Conservation (phyloP, 2,329 filamentous ascomycete genomes). For the Ceratocystis variospora region DNA sequence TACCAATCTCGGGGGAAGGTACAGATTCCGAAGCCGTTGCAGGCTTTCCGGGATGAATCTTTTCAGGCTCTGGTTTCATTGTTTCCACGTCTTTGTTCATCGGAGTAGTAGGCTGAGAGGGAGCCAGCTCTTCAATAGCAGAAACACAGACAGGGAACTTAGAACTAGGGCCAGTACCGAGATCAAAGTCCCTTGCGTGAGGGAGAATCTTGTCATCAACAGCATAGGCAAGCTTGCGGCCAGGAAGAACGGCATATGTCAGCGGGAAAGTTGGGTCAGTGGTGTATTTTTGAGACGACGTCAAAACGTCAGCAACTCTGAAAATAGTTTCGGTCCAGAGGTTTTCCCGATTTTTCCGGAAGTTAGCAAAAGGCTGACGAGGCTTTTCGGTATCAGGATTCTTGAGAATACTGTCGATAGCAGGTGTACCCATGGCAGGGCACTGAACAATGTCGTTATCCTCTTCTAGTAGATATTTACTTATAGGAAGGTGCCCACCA, state of each 20-base stretch:
- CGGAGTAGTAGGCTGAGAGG: neutral
- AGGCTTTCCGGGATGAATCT: neutral
- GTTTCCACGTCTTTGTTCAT: neutral
- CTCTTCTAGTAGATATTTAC: slow-evolving; percentile 19
- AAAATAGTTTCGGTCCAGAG: slow-evolving; percentile 15
- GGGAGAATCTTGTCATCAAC: slow-evolving; percentile 16
- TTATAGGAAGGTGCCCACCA: slow-evolving; percentile 11
- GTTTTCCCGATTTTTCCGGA: slow-evolving; percentile 7
- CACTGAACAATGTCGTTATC: slow-evolving; percentile 17
- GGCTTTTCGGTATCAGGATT: slow-evolving; percentile 4
- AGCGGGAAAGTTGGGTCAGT: slow-evolving; percentile 14
- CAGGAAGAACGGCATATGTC: slow-evolving; percentile 14
- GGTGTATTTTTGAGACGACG: slow-evolving; percentile 14
- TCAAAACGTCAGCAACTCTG: slow-evolving; percentile 15
- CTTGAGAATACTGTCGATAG: slow-evolving; percentile 5
- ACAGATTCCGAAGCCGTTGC: neutral
- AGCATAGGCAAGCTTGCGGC: slow-evolving; percentile 14
- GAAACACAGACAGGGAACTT: slow-evolving; percentile 16
- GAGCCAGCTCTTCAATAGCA: slow-evolving; percentile 8
- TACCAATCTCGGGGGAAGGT: neutral
- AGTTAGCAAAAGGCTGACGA: slow-evolving; percentile 3
- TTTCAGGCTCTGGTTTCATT: neutral
- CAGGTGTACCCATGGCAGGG: slow-evolving; percentile 14
- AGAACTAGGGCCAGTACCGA: slow-evolving; percentile 11
- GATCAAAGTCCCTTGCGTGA: slow-evolving; percentile 12